phyloP scores from a whole-genome alignment of 2,329 filamentous ascomycete species.

The Myriosclerotinia curreyana region DNA sequence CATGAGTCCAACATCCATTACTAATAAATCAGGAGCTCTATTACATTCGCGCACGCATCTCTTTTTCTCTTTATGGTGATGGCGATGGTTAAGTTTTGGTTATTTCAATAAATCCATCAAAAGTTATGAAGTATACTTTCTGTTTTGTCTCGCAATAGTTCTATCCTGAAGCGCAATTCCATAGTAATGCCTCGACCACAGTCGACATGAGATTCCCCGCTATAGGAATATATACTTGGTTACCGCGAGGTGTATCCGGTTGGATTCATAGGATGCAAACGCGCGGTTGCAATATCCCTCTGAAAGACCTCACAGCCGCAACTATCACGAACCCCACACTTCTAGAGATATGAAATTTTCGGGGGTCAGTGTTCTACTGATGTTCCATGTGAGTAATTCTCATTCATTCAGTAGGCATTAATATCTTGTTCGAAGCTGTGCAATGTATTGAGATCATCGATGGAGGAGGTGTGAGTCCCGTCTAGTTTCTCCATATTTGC shows the following conservation, averaged over 20 bases:
- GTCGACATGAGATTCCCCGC: background rate
- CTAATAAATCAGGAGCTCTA: too few species aligned
- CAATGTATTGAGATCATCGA: background rate
- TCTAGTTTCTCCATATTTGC: background rate
- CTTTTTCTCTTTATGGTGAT: too few species aligned
- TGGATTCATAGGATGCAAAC: background rate
- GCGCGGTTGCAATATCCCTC: constrained; percentile 4
- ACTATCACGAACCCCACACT: background rate
- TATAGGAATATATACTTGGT: background rate
- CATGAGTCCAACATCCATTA: too few species aligned
- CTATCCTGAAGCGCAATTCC: too few species aligned
- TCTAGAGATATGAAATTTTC: background rate
- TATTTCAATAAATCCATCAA: too few species aligned
- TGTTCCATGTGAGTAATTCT: background rate
- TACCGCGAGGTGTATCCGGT: background rate
- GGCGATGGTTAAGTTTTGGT: too few species aligned
- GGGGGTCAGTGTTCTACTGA: background rate
- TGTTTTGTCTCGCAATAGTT: background rate
- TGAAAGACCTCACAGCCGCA: constrained; percentile 11
- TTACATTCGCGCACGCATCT: too few species aligned
- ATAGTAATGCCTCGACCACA: background rate
- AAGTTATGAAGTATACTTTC: too few species aligned
- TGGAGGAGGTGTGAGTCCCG: background rate
- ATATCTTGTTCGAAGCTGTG: too few species aligned
- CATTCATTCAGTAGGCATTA: too few species aligned